Percentiles rank a stretch among this genome's conserved stretches.
Evolutionary conservation across 768 basidiomycete species (phyloP).

Genomic region (Mycena pura): DNA sequence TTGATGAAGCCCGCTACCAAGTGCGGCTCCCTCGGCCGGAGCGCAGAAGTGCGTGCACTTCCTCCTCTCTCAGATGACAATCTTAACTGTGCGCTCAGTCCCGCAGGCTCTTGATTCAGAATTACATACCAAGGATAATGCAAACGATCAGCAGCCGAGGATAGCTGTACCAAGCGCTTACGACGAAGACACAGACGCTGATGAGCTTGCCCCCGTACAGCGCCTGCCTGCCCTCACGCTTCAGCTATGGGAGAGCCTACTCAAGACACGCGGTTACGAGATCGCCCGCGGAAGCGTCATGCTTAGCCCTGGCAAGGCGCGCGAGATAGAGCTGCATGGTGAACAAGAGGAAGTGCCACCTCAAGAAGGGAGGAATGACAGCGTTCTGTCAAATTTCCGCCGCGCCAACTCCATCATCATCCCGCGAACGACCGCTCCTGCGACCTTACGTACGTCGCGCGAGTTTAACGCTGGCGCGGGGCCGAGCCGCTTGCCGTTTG

Average conservation of each 20-base stretch:
- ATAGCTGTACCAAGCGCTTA: constrained; percentile 14
- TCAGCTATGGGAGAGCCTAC: constrained; percentile 74
- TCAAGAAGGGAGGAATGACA: constrained; percentile 21
- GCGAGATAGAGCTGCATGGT: constrained; percentile 26
- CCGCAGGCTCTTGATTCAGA: too few relatives aligned
- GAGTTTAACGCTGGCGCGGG: constrained; percentile 12
- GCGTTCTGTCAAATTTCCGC: constrained; percentile 65
- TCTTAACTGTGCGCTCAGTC: too few relatives aligned
- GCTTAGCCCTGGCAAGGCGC: constrained; percentile 62
- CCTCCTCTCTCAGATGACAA: too few relatives aligned
- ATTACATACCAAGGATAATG: too few relatives aligned
- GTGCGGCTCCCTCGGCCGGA: constrained; percentile 67
- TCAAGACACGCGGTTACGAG: constrained; percentile 72
- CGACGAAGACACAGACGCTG: constrained; percentile 32
- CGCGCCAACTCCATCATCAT: constrained; percentile 64
- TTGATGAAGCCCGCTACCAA: constrained; percentile 67
- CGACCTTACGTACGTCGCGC: background rate
- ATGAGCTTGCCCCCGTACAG: constrained; percentile 56
- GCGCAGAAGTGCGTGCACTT: constrained; percentile 42
- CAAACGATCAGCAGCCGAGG: too few relatives aligned
- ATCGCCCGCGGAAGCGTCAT: constrained; percentile 63
- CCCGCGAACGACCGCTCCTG: constrained; percentile 14
- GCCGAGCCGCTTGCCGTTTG: constrained; percentile 24
- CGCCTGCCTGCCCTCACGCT: constrained; percentile 69
- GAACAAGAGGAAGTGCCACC: constrained; percentile 20